These are phyloP conservation scores for Oehlia diaphana DNA, from an alignment of 192 early-diverging fungal genomes.

Conservation along the genomic window DNA sequence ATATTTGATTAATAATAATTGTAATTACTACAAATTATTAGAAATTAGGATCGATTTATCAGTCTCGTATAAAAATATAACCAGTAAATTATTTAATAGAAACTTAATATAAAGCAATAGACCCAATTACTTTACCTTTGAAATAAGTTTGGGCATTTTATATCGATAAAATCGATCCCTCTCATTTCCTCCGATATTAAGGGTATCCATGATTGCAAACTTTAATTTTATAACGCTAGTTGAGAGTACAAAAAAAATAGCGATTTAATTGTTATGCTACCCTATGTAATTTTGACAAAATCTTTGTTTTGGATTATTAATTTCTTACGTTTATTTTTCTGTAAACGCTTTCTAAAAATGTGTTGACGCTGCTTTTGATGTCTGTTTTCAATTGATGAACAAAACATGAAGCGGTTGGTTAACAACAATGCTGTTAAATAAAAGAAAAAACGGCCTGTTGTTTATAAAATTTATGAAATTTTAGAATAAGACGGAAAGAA, in stretches of 20 bases:
- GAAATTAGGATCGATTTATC: too few species aligned
- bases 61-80: too few species aligned
- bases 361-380: conserved; percentile 11
- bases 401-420: conserved; percentile 29
- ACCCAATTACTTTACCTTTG: conserved; percentile 50
- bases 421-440: conserved; percentile 4
- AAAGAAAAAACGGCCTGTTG: not conserved
- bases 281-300: not conserved
- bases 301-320: not conserved
- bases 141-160: conserved; percentile 93
- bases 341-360: conserved; percentile 14
- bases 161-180: conserved; percentile 97
- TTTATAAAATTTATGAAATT: not conserved
- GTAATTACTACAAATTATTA: not conserved
- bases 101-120: too few species aligned
- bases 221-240: conserved; percentile 7
- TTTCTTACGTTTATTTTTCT: conserved; percentile 23
- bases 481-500: not conserved
- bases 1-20: not conserved
- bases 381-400: conserved; percentile 18
- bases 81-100: too few species aligned
- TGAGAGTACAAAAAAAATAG: not conserved
- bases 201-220: conserved; percentile 60
- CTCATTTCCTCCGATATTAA: conserved; percentile 89
- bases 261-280: conserved; percentile 4